Evolutionary conservation across 225 moss, liverwort and hornwort genomes (phyloP).

Genomic region (Sphagnum contortum): DNA sequence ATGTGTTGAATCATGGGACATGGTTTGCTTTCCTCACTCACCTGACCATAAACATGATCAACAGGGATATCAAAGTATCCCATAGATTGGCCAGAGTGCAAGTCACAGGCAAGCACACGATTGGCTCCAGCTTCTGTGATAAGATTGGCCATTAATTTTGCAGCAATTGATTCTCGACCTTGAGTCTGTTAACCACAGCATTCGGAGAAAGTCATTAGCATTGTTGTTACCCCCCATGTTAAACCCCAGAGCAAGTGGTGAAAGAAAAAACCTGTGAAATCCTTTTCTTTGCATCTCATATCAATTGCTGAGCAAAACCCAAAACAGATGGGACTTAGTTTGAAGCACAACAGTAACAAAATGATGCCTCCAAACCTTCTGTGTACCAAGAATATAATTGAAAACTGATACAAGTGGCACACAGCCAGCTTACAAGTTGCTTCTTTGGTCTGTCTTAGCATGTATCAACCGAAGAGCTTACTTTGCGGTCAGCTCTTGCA

Average conservation of each 20-base stretch:
- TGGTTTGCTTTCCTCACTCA: neutral
- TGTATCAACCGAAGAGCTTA: conserved; percentile 6
- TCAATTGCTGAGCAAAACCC: neutral
- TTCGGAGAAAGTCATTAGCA: too few species aligned
- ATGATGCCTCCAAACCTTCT: too few species aligned
- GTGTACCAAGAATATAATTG: too few species aligned
- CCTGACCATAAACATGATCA: conserved; percentile 58
- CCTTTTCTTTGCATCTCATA: too few species aligned
- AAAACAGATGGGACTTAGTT: neutral
- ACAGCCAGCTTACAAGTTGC: neutral
- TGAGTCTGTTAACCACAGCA: conserved; percentile 22
- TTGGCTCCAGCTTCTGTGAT: conserved; percentile 61
- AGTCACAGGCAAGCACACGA: conserved; percentile 62
- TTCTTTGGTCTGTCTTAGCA: neutral
- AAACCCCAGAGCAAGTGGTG: too few species aligned
- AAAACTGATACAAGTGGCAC: neutral
- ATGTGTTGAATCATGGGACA: too few species aligned
- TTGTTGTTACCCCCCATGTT: too few species aligned
- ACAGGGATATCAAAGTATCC: conserved; percentile 61
- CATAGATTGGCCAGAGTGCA: conserved; percentile 53
- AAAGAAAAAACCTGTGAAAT: too few species aligned
- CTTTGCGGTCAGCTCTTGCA: conserved; percentile 66
- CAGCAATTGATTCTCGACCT: conserved; percentile 57
- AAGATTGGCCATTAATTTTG: conserved; percentile 54
- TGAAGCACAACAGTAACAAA: neutral